These are phyloP conservation scores for Nemania diffusa DNA, from an alignment of 2,329 filamentous ascomycete species.

Conservation along the genomic window DNA sequence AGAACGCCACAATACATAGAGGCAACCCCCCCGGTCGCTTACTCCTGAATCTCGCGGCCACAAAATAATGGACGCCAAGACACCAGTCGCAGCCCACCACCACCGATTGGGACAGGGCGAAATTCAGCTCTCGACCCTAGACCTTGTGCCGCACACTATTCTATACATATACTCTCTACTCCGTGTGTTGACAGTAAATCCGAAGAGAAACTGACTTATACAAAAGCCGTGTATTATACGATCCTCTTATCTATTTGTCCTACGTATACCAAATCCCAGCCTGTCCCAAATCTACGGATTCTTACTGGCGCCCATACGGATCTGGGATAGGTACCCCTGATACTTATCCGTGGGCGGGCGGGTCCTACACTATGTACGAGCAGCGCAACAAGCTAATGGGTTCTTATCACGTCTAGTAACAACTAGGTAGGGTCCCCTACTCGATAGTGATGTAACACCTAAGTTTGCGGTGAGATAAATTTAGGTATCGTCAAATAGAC, in stretches of 20 bases:
- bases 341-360: constrained; percentile 5
- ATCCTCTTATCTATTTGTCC: not conserved
- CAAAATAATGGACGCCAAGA: constrained; percentile 27
- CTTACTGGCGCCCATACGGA: not conserved
- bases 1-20: constrained; percentile 12
- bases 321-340: constrained; percentile 3
- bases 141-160: not conserved
- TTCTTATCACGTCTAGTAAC: not conserved
- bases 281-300: constrained; percentile 3
- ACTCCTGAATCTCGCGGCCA: constrained; percentile 33
- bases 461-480: not conserved
- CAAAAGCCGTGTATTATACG: not conserved
- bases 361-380: not conserved
- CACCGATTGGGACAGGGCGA: constrained; percentile 27
- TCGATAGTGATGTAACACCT: not conserved
- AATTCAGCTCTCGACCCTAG: constrained; percentile 24
- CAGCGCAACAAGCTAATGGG: not conserved
- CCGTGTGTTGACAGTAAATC: not conserved
- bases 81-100: constrained; percentile 21
- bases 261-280: not conserved
- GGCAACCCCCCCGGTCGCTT: constrained; percentile 28
- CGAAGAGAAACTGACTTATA: not conserved
- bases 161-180: not conserved
- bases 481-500: not conserved
- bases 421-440: not conserved